phyloP scores from a whole-genome alignment of 2,329 filamentous ascomycete genomes.

The Trichoderma harzianum region DNA sequence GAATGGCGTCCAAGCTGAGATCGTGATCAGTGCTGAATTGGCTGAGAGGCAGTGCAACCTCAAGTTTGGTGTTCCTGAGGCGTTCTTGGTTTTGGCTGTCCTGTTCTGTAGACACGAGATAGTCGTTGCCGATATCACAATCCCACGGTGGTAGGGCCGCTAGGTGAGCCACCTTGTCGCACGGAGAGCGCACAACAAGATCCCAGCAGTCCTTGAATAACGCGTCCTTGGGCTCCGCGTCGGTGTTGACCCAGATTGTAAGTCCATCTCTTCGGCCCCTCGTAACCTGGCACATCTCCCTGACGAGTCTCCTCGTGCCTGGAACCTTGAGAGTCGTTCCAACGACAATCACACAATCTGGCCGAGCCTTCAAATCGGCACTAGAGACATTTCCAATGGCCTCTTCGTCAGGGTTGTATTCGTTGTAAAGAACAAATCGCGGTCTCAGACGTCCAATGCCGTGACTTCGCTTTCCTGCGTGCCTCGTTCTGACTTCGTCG shows the following conservation, averaged over 20 bases:
- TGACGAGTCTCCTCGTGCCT: constrained; percentile 82
- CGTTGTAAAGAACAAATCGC: constrained; percentile 95
- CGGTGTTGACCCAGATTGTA: constrained; percentile 92
- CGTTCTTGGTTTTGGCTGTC: constrained; percentile 40
- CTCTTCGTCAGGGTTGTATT: constrained; percentile 93
- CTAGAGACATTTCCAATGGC: constrained; percentile 89
- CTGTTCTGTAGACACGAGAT: constrained; percentile 45
- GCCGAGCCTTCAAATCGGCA: constrained; percentile 78
- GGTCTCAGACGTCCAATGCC: constrained; percentile 87
- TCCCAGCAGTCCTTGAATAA: constrained; percentile 95
- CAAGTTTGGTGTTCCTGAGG: constrained; percentile 37
- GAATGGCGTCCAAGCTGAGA: constrained; percentile 48
- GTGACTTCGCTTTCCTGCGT: constrained; percentile 84
- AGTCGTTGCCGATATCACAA: constrained; percentile 48
- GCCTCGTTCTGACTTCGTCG: constrained; percentile 70
- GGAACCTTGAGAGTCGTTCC: constrained; percentile 95
- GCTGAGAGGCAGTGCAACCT: constrained; percentile 29
- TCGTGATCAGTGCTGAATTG: constrained; percentile 34
- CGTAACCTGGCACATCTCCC: constrained; percentile 87
- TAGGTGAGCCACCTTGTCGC: constrained; percentile 79
- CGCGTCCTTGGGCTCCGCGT: constrained; percentile 73
- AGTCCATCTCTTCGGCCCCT: constrained; percentile 77
- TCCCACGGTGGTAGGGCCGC: constrained; percentile 62
- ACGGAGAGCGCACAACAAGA: constrained; percentile 79
- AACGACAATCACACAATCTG: constrained; percentile 90